Evolutionary conservation across 169 alveolate genomes (phyloP).

Genomic region (Eimeria necatrix): DNA sequence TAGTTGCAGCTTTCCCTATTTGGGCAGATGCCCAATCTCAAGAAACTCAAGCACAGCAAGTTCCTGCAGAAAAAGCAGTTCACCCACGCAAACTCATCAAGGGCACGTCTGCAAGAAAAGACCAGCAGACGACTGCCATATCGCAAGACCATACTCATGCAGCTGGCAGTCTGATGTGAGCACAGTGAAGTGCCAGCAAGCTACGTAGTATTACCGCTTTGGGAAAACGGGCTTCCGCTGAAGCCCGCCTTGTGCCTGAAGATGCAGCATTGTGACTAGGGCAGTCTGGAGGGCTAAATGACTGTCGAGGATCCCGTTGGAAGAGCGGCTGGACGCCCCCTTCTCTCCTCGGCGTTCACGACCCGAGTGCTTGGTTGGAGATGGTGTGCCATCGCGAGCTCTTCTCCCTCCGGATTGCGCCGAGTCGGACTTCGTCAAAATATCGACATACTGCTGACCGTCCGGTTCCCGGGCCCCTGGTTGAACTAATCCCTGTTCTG

Average conservation of each 20-base stretch:
- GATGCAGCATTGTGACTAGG: constrained; percentile 52
- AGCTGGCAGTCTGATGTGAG: neutral
- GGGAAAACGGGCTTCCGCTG: constrained; percentile 62
- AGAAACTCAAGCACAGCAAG: constrained; percentile 54
- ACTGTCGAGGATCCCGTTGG: neutral
- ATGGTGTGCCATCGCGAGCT: neutral
- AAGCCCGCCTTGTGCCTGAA: constrained; percentile 63
- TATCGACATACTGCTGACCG: neutral
- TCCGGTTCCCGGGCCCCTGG: neutral
- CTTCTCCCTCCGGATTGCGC: too few species aligned
- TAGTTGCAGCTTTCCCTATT: constrained; percentile 72
- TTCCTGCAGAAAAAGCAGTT: constrained; percentile 26
- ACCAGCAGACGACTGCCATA: neutral
- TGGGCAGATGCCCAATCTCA: constrained; percentile 68
- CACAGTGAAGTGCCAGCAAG: too few species aligned
- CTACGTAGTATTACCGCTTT: neutral
- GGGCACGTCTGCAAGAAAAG: neutral
- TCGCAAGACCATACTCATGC: neutral
- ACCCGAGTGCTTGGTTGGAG: neutral
- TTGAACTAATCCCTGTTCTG: neutral
- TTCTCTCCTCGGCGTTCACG: neutral
- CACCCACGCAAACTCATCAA: neutral
- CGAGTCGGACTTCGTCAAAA: too few species aligned
- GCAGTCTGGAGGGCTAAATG: constrained; percentile 58
- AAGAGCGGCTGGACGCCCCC: neutral